phyloP scores from a whole-genome alignment of 768 basidiomycete genomes.

The Macrocybe gigantea region DNA sequence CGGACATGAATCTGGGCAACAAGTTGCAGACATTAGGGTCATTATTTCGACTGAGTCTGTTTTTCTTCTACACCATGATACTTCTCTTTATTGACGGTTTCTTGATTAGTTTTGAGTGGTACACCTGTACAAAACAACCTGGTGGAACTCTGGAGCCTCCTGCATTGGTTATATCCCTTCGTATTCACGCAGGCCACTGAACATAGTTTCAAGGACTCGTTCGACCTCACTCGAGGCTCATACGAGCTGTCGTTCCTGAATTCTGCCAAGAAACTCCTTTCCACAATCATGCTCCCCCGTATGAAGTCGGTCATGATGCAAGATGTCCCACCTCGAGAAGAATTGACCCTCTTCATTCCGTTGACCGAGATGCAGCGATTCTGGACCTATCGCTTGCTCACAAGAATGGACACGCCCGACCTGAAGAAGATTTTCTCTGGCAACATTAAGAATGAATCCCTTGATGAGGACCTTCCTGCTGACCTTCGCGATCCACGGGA shows the following conservation, averaged over 20 bases:
- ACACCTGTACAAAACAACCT: slow-evolving; percentile 71
- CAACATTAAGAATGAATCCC: slow-evolving; percentile 11
- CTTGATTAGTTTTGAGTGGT: slow-evolving; percentile 53
- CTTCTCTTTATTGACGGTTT: not conserved
- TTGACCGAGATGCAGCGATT: slow-evolving; percentile 56
- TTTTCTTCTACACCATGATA: not conserved
- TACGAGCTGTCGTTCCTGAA: slow-evolving; percentile 46
- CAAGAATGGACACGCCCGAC: slow-evolving; percentile 42
- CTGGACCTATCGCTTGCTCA: slow-evolving; percentile 54
- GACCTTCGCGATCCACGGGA: slow-evolving; percentile 31
- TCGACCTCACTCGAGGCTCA: slow-evolving; percentile 45
- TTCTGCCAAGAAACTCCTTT: slow-evolving; percentile 42
- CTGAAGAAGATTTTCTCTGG: slow-evolving; percentile 41
- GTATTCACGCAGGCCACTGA: slow-evolving; percentile 46
- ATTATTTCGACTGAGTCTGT: slow-evolving; percentile 48
- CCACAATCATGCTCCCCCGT: slow-evolving; percentile 51
- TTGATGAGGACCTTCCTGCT: slow-evolving; percentile 16
- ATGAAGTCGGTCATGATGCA: slow-evolving; percentile 45
- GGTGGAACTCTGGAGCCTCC: slow-evolving; percentile 48
- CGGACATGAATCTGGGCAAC: slow-evolving; percentile 44
- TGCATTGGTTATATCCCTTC: slow-evolving; percentile 50
- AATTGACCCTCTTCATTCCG: slow-evolving; percentile 51
- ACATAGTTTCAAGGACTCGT: slow-evolving; percentile 43
- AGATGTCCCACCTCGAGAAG: slow-evolving; percentile 53
- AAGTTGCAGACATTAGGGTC: slow-evolving; percentile 54